Conservation (phyloP, 2,329 filamentous ascomycete genomes). For the Rhexocercosporidium sp. region DNA sequence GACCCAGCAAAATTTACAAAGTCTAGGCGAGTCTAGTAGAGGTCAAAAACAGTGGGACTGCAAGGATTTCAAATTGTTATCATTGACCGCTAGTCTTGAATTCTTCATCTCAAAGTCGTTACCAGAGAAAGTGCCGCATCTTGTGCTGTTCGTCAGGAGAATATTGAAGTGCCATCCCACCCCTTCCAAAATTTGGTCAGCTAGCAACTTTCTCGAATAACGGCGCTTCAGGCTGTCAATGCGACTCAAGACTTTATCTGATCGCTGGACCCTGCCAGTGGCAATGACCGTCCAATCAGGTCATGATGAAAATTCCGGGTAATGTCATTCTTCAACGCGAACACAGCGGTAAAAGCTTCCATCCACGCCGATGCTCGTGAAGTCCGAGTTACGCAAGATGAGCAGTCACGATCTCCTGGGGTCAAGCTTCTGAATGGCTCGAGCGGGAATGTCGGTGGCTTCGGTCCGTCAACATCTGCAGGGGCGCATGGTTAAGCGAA, state of each 20-base stretch:
- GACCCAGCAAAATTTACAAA: neutral
- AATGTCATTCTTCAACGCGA: neutral
- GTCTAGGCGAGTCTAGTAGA: neutral
- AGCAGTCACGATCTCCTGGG: neutral
- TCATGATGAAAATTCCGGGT: neutral
- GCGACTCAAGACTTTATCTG: neutral
- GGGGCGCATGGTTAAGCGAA: conserved; percentile 25
- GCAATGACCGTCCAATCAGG: neutral
- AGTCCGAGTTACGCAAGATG: conserved; percentile 4
- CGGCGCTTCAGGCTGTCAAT: neutral
- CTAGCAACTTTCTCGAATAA: conserved; percentile 1
- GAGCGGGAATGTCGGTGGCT: conserved; percentile 29
- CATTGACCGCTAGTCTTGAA: neutral
- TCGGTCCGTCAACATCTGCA: conserved; percentile 24
- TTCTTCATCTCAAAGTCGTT: neutral
- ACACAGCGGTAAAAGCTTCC: conserved; percentile 5
- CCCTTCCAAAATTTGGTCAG: neutral
- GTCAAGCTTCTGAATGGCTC: conserved; percentile 16
- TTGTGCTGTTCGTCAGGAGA: neutral
- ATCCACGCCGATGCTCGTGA: neutral
- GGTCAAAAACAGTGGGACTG: no score
- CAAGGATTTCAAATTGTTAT: no score
- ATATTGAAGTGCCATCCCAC: neutral
- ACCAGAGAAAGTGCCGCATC: neutral
- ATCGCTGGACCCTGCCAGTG: neutral